phyloP scores from a whole-genome alignment of 73 alveolate genomes.

The Paramecium bursaria region DNA sequence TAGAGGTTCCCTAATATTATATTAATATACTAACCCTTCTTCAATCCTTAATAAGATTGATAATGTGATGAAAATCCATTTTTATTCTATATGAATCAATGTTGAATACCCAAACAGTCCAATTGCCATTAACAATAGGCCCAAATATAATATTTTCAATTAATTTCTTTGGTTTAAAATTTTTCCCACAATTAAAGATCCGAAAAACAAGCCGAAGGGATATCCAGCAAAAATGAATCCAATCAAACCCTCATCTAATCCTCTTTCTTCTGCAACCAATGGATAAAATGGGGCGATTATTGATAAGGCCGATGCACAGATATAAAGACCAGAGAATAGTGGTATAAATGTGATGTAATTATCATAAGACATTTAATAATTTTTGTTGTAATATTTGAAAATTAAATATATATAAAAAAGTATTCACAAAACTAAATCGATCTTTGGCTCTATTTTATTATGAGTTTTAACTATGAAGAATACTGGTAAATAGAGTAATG shows the following conservation, averaged over 20 bases:
- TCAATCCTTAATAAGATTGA: background rate
- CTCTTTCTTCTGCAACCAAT: slow-evolving; percentile 4
- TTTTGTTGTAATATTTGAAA: no score
- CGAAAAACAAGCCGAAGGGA: slow-evolving; percentile 8
- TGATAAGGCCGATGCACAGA: slow-evolving; percentile 29
- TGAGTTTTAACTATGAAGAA: no score
- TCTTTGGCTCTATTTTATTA: no score
- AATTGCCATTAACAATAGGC: background rate
- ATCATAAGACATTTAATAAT: no score
- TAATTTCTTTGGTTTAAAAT: background rate
- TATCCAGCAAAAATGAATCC: slow-evolving; percentile 32
- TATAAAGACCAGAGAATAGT: no score
- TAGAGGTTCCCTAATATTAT: background rate
- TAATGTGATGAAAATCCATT: no score
- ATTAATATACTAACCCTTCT: background rate
- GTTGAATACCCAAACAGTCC: slow-evolving; percentile 10
- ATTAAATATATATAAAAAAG: no score
- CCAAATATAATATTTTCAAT: background rate
- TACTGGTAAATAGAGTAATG: no score
- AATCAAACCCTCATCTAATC: background rate
- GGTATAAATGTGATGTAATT: no score
- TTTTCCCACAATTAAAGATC: slow-evolving; percentile 25
- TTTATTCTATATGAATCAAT: background rate
- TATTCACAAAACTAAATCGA: no score
- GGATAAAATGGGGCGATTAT: slow-evolving; percentile 47